Percentiles rank a stretch among this genome's conserved stretches.
Evolutionary conservation across 441 rosid genomes (phyloP).

Genomic region (Theobroma grandiflorum): DNA sequence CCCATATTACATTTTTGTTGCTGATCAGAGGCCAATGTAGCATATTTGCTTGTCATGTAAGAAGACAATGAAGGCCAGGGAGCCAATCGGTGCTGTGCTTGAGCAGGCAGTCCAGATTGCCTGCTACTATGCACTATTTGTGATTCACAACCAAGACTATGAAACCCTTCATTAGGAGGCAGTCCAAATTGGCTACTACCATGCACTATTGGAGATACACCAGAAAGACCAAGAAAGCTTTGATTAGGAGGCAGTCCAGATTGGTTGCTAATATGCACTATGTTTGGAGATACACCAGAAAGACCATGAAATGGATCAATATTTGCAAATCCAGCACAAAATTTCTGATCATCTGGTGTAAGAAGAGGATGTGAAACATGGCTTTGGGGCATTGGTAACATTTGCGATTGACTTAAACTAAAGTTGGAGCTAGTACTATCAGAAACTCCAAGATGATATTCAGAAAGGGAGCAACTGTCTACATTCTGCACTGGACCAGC

Average conservation of each 20-base stretch:
- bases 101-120: constrained; percentile 10
- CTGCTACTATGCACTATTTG: neutral
- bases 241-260: neutral
- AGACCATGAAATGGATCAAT: constrained; percentile 4
- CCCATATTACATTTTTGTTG: constrained; percentile 17
- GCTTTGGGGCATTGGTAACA: neutral
- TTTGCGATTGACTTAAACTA: neutral
- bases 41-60: constrained; percentile 15
- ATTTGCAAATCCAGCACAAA: constrained; percentile 9
- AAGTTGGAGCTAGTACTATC: neutral
- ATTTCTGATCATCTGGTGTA: neutral
- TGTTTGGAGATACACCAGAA: constrained; percentile 9
- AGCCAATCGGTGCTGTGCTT: constrained; percentile 19
- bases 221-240: neutral
- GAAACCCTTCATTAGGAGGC: neutral
- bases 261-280: constrained; percentile 9
- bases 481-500: neutral
- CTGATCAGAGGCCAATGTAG: constrained; percentile 28
- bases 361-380: neutral
- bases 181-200: neutral
- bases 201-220: constrained; percentile 9
- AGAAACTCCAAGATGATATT: neutral
- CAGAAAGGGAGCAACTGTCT: neutral
- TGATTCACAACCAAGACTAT: neutral
- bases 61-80: constrained; percentile 29